Base-by-base conservation (phyloP, 768 basidiomycete species). In the Gautieria morchelliformis region DNA sequence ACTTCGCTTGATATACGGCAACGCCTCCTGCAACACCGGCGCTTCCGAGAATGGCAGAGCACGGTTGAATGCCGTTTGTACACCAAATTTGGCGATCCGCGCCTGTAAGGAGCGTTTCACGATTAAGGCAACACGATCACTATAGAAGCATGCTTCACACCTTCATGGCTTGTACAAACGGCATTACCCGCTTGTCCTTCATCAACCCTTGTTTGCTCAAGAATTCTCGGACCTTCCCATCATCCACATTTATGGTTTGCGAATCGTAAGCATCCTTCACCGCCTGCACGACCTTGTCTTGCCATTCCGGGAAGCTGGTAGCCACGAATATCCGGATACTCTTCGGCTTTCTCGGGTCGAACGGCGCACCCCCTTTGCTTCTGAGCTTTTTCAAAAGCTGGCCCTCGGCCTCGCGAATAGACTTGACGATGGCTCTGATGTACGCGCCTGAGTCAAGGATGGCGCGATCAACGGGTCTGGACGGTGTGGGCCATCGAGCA, bases 121-220 rank as follows among this genome's bases (percentile, higher is more conserved):
- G 58, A 55, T 66, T n/a, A 41, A 41, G 9, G 24, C 19, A 52
- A 30, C 4, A 17, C 22, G 9, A 52, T 52, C n/a, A 35, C 11
- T 46, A 30, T 33, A 32, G 10, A 47, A 20, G 19, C 56, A 42
- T 48, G 41, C 6, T 11, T 65, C 76, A 39, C 53, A 93, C 95
- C 85, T 96, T 94, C 84, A 97, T 89, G 32, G 78, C 73, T 59
- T 95, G 89, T 47, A 93, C 82, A 72, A 95, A 97, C 6, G 94
- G 94, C 95, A 97, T 98, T 42, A 80, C 80, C 44, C 85, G 82
- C 76, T 98, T 98, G 73, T 98, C 93, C 78, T 96, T 97, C 72
- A 93, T 85, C 68, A 97, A 67, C 5, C 90, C 93, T 20, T 75
- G 78, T 67, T 81, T 76, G 9, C 77, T 78, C 68, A 98, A 68